Conservation (phyloP, 2,329 filamentous ascomycete genomes). For the Ceratocystis diversiconidia region DNA sequence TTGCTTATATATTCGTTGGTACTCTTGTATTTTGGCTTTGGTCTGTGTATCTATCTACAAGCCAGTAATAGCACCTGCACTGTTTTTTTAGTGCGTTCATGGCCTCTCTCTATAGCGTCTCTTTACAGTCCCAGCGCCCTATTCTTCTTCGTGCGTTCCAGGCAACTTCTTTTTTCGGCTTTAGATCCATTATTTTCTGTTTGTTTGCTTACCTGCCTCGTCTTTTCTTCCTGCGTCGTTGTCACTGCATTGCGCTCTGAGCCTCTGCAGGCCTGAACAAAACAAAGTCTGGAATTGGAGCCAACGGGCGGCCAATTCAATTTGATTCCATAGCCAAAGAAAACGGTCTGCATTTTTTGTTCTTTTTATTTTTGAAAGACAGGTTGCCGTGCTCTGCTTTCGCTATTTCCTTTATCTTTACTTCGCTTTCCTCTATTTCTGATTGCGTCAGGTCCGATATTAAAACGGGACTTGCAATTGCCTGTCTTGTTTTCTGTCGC, state of each 20-base stretch:
- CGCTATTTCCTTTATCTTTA: neutral
- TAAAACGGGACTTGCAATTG: too few relatives aligned
- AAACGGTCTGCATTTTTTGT: neutral
- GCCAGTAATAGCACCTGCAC: neutral
- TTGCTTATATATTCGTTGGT: too few relatives aligned
- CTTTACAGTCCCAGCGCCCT: neutral
- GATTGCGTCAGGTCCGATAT: neutral
- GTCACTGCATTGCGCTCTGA: neutral
- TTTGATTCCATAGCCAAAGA: slow-evolving; percentile 2
- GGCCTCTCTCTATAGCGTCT: neutral
- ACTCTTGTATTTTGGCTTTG: too few relatives aligned
- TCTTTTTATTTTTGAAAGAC: neutral
- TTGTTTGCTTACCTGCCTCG: neutral
- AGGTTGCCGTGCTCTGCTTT: neutral
- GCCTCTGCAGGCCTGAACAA: neutral
- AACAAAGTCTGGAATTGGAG: neutral
- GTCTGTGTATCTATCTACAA: too few relatives aligned
- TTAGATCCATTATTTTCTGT: neutral
- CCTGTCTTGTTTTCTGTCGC: neutral
- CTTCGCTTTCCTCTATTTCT: neutral
- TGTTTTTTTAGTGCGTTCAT: neutral
- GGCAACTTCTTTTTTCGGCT: neutral
- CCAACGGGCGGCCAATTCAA: neutral
- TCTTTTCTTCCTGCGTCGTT: neutral
- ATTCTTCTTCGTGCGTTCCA: neutral